A percentile compares a stretch with the other conserved stretches of the same genome.
phyloP scores from a whole-genome alignment of 805 yeast species.

The Candida chilensis region DNA sequence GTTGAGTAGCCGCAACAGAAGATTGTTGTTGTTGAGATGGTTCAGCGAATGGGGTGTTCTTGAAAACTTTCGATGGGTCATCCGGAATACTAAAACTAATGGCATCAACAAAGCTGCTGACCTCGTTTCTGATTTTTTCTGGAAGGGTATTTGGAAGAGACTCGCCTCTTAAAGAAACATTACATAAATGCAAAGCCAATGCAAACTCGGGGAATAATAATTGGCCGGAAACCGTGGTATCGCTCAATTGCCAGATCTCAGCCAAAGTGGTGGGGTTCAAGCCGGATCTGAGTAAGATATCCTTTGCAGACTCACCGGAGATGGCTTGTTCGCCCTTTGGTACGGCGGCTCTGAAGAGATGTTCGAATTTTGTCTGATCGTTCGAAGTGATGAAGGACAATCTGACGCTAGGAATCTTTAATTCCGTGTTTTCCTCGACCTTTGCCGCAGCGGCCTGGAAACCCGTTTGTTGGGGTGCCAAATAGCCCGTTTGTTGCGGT shows the following conservation, averaged over 20 bases:
- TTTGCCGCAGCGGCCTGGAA: constrained; percentile 28
- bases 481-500: constrained; percentile 30
- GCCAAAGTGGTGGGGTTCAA: constrained; percentile 68
- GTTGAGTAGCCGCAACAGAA: constrained; percentile 4
- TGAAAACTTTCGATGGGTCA: constrained; percentile 26
- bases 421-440: constrained; percentile 40
- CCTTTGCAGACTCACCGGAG: constrained; percentile 67
- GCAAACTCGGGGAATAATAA: constrained; percentile 92
- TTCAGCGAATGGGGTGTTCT: constrained; percentile 33
- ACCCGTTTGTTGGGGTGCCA: constrained; percentile 37
- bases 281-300: constrained; percentile 72
- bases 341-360: constrained; percentile 73
- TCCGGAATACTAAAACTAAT: constrained; percentile 75
- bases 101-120: constrained; percentile 81
- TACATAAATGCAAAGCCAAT: constrained; percentile 80
- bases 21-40: constrained; percentile 10
- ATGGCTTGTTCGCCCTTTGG: constrained; percentile 60
- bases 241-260: constrained; percentile 87
- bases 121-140: constrained; percentile 69
- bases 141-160: constrained; percentile 69
- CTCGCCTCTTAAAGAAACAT: constrained; percentile 69
- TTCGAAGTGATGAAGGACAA: constrained; percentile 76
- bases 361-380: constrained; percentile 84
- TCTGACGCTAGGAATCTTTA: constrained; percentile 69
- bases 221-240: constrained; percentile 77